These are phyloP conservation scores for Globisporangium viniferum DNA, from an alignment of 352 stramenopile genomes.

Conservation along the genomic window DNA sequence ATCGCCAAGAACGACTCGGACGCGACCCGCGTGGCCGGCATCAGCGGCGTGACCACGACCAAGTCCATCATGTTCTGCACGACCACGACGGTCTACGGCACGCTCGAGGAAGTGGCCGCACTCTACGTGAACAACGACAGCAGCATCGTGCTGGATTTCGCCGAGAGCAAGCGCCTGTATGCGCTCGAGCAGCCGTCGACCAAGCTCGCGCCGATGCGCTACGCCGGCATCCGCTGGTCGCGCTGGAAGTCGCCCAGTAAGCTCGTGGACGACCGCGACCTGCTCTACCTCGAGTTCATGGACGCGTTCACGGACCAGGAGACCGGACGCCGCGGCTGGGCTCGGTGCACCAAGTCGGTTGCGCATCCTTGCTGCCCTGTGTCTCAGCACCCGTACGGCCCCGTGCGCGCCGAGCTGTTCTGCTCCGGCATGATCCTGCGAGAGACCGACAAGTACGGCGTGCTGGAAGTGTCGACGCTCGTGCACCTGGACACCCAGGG, in stretches of 20 bases:
- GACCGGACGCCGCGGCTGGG: constrained; percentile 59
- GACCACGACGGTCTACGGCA: constrained; percentile 44
- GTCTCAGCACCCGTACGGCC: constrained; percentile 51
- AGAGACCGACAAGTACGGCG: constrained; percentile 50
- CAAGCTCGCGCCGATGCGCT: constrained; percentile 40
- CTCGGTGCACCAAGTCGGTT: constrained; percentile 59
- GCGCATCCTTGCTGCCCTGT: constrained; percentile 58
- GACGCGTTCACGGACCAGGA: constrained; percentile 61
- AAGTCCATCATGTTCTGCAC: constrained; percentile 66
- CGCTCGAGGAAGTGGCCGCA: constrained; percentile 57
- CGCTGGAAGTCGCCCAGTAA: constrained; percentile 51
- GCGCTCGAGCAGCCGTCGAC: constrained; percentile 38
- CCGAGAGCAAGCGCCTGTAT: constrained; percentile 48
- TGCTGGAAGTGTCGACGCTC: constrained; percentile 57
- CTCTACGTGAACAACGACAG: constrained; percentile 47
- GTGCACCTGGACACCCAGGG: constrained; percentile 49
- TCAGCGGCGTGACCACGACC: constrained; percentile 21
- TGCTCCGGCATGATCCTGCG: constrained; percentile 57
- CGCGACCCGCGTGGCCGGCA: constrained; percentile 27
- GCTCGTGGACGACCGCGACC: constrained; percentile 48
- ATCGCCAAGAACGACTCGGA: constrained; percentile 27
- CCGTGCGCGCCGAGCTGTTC: constrained; percentile 48
- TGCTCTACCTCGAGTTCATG: constrained; percentile 66
- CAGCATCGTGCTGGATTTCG: constrained; percentile 48
- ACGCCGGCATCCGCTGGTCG: constrained; percentile 50